Conservation (phyloP, 179 eudicot species). For the Silene coronaria region DNA sequence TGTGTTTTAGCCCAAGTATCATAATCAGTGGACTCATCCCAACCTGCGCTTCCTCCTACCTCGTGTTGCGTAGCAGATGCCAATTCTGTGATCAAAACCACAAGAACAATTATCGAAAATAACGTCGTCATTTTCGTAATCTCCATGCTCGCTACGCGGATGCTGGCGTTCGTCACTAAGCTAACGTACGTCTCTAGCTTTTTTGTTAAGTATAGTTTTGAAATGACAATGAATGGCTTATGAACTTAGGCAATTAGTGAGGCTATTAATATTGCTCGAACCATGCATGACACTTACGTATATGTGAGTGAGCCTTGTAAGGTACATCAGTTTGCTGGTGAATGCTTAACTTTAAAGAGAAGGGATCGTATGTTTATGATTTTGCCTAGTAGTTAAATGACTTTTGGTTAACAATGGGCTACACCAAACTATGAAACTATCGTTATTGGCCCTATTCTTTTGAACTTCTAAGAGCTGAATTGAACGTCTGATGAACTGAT, state of each 20-base stretch:
- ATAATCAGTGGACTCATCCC: conserved; percentile 63
- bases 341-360: conserved; percentile 5
- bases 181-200: no score
- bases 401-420: neutral
- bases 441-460: no score
- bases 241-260: no score
- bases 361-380: neutral
- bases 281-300: no score
- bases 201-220: neutral
- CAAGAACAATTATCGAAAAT: neutral
- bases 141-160: neutral
- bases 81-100: conserved; percentile 6
- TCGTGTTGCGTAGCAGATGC: conserved; percentile 35
- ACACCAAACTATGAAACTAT: no score
- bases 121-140: neutral
- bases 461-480: no score
- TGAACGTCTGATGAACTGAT: no score
- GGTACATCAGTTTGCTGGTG: neutral
- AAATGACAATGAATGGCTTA: neutral
- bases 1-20: conserved; percentile 52
- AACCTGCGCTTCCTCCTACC: conserved; percentile 68
- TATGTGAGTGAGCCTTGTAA: neutral
- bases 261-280: no score
- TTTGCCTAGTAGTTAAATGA: neutral
- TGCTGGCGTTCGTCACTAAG: no score